Conservation (phyloP, 345 rosid genomes). For the Rhizophora apiculata region DNA sequence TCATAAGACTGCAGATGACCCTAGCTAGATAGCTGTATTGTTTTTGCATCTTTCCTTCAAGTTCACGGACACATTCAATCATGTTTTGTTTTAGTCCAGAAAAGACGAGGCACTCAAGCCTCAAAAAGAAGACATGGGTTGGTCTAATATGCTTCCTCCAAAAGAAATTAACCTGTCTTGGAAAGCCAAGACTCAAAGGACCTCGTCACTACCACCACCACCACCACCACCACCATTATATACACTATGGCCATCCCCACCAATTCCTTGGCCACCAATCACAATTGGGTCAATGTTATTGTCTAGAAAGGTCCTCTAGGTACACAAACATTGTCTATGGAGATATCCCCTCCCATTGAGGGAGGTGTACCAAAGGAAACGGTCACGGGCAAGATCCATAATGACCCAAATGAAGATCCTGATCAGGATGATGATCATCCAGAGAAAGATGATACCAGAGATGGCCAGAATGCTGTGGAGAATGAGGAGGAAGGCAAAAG, state of each 20-base stretch:
- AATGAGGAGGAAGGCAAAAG: neutral
- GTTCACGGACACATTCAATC: neutral
- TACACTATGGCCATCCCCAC: neutral
- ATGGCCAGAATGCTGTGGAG: too few species aligned
- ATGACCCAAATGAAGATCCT: too few species aligned
- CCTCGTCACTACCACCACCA: neutral
- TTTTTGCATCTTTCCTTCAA: too few species aligned
- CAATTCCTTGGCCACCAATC: neutral
- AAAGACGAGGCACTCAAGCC: neutral
- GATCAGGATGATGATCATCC: neutral
- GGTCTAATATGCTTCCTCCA: neutral
- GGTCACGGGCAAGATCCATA: too few species aligned
- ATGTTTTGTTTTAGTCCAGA: constrained; percentile 6
- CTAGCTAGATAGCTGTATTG: too few species aligned
- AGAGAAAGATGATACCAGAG: neutral
- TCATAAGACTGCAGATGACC: too few species aligned
- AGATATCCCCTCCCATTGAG: too few species aligned
- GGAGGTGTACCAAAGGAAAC: too few species aligned
- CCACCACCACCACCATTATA: neutral
- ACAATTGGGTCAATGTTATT: neutral
- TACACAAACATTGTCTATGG: too few species aligned
- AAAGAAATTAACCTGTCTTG: neutral
- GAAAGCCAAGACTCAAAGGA: neutral
- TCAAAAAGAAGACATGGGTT: neutral
- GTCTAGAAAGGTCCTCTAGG: too few species aligned